Conservation (phyloP, 176 grass and related monocot species). For the Leersia perrieri region DNA sequence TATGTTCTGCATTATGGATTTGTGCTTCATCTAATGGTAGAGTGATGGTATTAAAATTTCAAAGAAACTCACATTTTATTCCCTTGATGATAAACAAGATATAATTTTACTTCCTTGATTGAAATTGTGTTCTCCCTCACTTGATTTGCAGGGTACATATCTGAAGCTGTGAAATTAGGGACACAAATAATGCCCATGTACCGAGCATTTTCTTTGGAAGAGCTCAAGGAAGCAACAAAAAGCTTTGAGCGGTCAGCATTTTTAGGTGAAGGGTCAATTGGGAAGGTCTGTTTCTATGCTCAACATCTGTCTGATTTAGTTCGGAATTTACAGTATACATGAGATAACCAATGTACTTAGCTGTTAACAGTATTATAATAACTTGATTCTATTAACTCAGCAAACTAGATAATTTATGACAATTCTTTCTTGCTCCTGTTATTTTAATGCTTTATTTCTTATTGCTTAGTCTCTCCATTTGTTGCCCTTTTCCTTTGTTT, state of each 20-base stretch:
- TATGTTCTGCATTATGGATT: background rate
- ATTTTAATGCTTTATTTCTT: conserved; percentile 3
- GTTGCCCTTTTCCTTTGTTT: conserved; percentile 33
- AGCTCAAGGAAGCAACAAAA: conserved; percentile 91
- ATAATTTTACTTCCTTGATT: background rate
- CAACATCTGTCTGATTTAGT: conserved; percentile 4
- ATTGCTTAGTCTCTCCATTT: background rate
- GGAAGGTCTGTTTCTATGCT: conserved; percentile 60
- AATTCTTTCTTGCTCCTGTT: background rate
- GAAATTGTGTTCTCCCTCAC: background rate
- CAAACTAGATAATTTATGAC: background rate
- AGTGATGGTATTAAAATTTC: background rate
- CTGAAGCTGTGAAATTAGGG: conserved; percentile 84
- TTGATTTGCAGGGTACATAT: conserved; percentile 80
- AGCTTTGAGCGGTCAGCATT: conserved; percentile 65
- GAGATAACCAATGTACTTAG: conserved; percentile 5
- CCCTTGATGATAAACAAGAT: background rate
- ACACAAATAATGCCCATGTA: conserved; percentile 69
- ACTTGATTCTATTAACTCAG: background rate
- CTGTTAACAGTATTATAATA: background rate
- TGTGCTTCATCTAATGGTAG: background rate
- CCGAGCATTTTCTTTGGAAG: conserved; percentile 79
- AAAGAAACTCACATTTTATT: background rate
- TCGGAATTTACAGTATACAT: background rate
- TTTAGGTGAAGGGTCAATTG: conserved; percentile 93